Evolutionary conservation across 2,329 filamentous ascomycete genomes (phyloP).

Genomic region (Arthrobotrys pseudoclavata): DNA sequence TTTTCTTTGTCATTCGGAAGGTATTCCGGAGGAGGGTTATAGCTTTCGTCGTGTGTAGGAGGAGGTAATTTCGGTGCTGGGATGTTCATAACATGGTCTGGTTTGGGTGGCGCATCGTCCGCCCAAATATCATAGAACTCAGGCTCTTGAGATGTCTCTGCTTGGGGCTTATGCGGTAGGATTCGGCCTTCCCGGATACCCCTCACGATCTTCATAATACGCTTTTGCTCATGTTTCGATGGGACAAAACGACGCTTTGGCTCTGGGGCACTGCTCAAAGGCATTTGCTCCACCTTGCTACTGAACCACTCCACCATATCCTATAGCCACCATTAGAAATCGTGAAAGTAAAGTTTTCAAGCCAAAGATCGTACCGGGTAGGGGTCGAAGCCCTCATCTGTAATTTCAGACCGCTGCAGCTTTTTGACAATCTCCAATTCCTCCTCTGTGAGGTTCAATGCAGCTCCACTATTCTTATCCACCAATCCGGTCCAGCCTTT

Average conservation of each 20-base stretch:
- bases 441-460: constrained; percentile 85
- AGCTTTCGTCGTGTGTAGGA: constrained; percentile 93
- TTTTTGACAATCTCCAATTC: constrained; percentile 90
- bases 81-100: constrained; percentile 92
- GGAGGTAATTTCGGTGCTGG: constrained; percentile 93
- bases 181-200: constrained; percentile 96
- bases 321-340: constrained; percentile 64
- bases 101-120: constrained; percentile 80
- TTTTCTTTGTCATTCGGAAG: constrained; percentile 87
- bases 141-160: constrained; percentile 79
- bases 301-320: constrained; percentile 96
- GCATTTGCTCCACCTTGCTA: constrained; percentile 91
- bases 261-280: constrained; percentile 91
- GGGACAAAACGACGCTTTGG: constrained; percentile 95
- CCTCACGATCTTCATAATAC: constrained; percentile 95
- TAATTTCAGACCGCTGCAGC: constrained; percentile 86
- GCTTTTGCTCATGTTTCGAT: constrained; percentile 95
- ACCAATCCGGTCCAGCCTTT: constrained; percentile 98
- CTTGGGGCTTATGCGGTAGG: constrained; percentile 84
- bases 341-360: not conserved
- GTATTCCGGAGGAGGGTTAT: constrained; percentile 96
- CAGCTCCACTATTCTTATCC: constrained; percentile 93
- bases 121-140: constrained; percentile 93
- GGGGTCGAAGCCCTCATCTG: constrained; percentile 86
- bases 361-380: constrained; percentile 76